Conservation (phyloP, 192 early-diverging fungal genomes). For the Umbelopsis vinacea region DNA sequence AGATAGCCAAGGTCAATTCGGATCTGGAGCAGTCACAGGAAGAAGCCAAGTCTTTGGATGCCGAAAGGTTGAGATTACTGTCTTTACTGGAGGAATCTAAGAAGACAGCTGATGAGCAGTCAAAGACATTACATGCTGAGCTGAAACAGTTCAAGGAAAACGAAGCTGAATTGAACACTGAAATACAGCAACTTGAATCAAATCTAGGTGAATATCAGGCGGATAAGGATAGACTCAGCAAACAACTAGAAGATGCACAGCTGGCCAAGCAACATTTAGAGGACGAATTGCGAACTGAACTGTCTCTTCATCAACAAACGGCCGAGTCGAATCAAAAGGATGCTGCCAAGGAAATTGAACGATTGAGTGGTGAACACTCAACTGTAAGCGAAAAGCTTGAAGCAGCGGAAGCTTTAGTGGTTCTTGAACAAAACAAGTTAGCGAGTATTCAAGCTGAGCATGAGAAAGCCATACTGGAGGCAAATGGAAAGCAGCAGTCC, state of each 20-base stretch:
- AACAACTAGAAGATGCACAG: background rate
- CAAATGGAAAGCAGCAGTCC: background rate
- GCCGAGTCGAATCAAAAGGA: background rate
- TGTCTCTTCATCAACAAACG: background rate
- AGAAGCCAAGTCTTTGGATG: background rate
- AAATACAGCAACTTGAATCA: background rate
- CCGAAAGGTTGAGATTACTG: background rate
- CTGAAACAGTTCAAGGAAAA: background rate
- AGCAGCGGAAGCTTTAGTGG: background rate
- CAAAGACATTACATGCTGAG: background rate
- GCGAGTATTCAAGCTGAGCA: background rate
- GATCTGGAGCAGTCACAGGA: background rate
- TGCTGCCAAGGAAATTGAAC: background rate
- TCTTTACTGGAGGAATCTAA: background rate
- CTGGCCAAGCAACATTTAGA: background rate
- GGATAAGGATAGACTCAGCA: background rate
- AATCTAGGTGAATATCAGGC: background rate
- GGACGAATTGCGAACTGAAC: background rate
- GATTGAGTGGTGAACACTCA: background rate
- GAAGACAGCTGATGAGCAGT: background rate
- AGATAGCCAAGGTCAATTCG: background rate
- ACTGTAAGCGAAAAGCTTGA: background rate
- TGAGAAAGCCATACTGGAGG: slow-evolving; percentile 1
- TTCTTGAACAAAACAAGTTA: slow-evolving; percentile 2
- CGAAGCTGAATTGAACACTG: background rate